Evolutionary conservation across 2,329 filamentous ascomycete genomes (phyloP).

Genomic region (Cladosporium oxysporum): DNA sequence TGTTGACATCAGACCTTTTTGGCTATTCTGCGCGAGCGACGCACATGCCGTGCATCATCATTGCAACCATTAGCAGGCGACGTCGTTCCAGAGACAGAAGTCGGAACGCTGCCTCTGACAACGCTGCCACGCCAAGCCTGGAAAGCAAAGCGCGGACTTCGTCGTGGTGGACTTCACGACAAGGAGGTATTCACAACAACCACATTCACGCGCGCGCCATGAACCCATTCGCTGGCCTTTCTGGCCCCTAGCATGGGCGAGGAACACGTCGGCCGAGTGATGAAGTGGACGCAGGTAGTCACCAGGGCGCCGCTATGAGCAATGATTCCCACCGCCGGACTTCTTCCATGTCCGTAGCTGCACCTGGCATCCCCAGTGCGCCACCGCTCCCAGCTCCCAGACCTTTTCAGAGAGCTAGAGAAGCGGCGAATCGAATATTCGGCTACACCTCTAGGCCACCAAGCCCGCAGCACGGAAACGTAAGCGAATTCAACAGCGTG

Average conservation of each 20-base stretch:
- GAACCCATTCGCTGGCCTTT: neutral
- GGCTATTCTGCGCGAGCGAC: neutral
- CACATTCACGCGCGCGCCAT: neutral
- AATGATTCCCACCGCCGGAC: slow-evolving; percentile 11
- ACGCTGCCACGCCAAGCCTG: slow-evolving; percentile 1
- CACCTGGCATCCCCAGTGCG: slow-evolving; percentile 22
- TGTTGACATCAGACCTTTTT: neutral
- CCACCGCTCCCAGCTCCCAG: slow-evolving; percentile 30
- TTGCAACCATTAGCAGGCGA: neutral
- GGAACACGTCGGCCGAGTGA: neutral
- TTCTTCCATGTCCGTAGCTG: slow-evolving; percentile 10
- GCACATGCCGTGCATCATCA: neutral
- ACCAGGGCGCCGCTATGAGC: slow-evolving; percentile 21
- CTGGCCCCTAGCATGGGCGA: neutral
- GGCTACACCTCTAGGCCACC: slow-evolving; percentile 32
- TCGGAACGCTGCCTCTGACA: neutral
- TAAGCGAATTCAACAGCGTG: slow-evolving; percentile 9
- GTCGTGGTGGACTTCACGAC: neutral
- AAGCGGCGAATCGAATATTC: slow-evolving; percentile 36
- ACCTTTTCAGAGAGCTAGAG: slow-evolving; percentile 35
- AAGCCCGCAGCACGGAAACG: slow-evolving; percentile 26
- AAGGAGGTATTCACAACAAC: neutral
- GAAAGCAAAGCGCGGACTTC: neutral
- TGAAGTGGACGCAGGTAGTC: slow-evolving; percentile 12
- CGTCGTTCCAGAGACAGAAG: neutral